phyloP scores from a whole-genome alignment of 441 rosid species.

The Gossypium lobatum region DNA sequence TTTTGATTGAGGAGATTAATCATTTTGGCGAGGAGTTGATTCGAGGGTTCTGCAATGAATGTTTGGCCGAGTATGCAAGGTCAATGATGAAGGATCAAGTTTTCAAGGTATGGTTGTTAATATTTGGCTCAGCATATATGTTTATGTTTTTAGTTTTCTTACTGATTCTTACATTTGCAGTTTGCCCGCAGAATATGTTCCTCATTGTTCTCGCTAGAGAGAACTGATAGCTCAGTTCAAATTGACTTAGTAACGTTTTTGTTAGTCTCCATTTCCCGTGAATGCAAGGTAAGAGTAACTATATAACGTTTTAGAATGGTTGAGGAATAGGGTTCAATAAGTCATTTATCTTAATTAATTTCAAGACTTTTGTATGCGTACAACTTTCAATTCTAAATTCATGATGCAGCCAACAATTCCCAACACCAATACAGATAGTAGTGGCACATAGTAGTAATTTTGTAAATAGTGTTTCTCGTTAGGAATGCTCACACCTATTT shows the following conservation, averaged over 20 bases:
- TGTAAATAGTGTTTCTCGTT: background rate
- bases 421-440: background rate
- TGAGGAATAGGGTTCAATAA: background rate
- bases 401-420: background rate
- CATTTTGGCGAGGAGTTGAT: constrained; percentile 43
- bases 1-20: constrained; percentile 48
- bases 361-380: background rate
- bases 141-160: constrained; percentile 10
- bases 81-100: constrained; percentile 61
- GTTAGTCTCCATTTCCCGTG: constrained; percentile 40
- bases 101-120: constrained; percentile 44
- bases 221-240: constrained; percentile 24
- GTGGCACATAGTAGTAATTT: background rate
- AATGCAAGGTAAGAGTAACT: constrained; percentile 51
- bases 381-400: background rate
- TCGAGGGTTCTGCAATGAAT: constrained; percentile 32
- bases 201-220: constrained; percentile 39
- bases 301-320: constrained; percentile 1
- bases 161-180: constrained; percentile 36
- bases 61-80: constrained; percentile 46
- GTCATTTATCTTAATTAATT: background rate
- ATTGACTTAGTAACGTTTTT: constrained; percentile 36
- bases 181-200: constrained; percentile 65
- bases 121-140: background rate
- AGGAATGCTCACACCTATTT: background rate